These are phyloP conservation scores for Phytophthora constricta DNA, from an alignment of 352 stramenopile species.

Conservation along the genomic window DNA sequence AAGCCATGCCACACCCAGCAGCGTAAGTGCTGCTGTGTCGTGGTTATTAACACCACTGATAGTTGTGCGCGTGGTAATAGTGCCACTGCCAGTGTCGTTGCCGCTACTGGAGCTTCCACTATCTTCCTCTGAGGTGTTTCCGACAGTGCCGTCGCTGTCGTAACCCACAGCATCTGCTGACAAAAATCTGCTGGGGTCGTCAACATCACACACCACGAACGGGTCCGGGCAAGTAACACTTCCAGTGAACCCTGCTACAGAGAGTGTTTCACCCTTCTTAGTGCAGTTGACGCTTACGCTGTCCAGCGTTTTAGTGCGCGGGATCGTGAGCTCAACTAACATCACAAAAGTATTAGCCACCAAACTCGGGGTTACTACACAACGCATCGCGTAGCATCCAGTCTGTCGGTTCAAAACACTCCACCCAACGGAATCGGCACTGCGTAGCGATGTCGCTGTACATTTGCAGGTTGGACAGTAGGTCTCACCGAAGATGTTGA, in stretches of 20 bases:
- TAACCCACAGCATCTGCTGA: background rate
- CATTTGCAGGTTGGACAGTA: conserved; percentile 78
- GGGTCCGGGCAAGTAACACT: conserved; percentile 72
- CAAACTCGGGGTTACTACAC: conserved; percentile 20
- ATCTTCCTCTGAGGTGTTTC: background rate
- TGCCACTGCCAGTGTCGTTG: background rate
- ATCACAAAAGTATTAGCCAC: conserved; percentile 4
- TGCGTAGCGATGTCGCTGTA: conserved; percentile 63
- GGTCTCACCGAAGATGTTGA: conserved; percentile 77
- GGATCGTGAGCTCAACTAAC: conserved; percentile 52
- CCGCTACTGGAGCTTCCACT: conserved; percentile 2
- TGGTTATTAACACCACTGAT: background rate
- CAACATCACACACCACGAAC: conserved; percentile 52
- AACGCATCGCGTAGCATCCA: conserved; percentile 72
- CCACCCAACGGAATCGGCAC: conserved; percentile 56
- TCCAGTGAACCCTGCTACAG: conserved; percentile 57
- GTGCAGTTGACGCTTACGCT: conserved; percentile 52
- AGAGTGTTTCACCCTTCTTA: conserved; percentile 41
- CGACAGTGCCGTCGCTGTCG: background rate
- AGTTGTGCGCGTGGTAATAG: conserved; percentile 6
- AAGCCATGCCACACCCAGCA: conserved; percentile 12
- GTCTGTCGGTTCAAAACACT: conserved; percentile 50
- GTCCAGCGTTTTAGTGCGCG: conserved; percentile 19
- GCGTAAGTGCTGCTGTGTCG: background rate
- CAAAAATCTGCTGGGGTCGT: conserved; percentile 8